Percentiles rank a stretch among this genome's conserved stretches.
Conservation (phyloP, 2,329 filamentous ascomycete species). For the Arachnomyces sp. region DNA sequence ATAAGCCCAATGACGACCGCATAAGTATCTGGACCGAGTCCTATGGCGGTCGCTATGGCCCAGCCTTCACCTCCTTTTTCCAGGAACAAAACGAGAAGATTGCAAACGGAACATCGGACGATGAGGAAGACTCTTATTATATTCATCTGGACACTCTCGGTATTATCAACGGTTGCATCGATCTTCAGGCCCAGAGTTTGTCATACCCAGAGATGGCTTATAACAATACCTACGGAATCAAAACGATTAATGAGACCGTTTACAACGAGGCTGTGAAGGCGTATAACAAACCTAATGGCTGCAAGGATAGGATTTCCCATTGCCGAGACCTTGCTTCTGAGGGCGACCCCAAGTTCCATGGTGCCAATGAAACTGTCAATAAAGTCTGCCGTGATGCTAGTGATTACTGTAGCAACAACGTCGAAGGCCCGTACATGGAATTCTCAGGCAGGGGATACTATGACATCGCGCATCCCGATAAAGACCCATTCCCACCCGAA, state of each 20-base stretch:
- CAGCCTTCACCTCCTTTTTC: constrained; percentile 33
- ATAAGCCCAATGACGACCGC: constrained; percentile 50
- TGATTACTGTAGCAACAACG: constrained; percentile 37
- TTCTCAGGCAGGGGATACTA: constrained; percentile 46
- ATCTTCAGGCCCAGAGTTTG: constrained; percentile 42
- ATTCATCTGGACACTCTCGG: constrained; percentile 46
- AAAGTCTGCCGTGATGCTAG: constrained; percentile 38
- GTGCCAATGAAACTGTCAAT: constrained; percentile 40
- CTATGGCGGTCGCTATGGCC: constrained; percentile 40
- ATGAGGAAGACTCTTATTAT: constrained; percentile 22
- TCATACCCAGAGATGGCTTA: constrained; percentile 46
- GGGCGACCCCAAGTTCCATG: constrained; percentile 45
- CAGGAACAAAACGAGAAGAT: constrained; percentile 38
- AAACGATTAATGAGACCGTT: constrained; percentile 42
- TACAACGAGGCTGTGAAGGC: constrained; percentile 40
- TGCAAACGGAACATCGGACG: constrained; percentile 21
- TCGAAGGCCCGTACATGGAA: constrained; percentile 39
- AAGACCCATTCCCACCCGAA: constrained; percentile 44
- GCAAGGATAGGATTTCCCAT: constrained; percentile 45
- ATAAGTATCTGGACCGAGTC: constrained; percentile 41
- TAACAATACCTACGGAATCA: constrained; percentile 54
- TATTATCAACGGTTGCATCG: constrained; percentile 52
- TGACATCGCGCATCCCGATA: constrained; percentile 47
- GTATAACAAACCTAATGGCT: constrained; percentile 43
- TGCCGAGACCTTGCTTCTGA: constrained; percentile 43